These are phyloP conservation scores for Wickerhamiella sorbophila DNA, from an alignment of 805 yeast genomes.

Conservation along the genomic window DNA sequence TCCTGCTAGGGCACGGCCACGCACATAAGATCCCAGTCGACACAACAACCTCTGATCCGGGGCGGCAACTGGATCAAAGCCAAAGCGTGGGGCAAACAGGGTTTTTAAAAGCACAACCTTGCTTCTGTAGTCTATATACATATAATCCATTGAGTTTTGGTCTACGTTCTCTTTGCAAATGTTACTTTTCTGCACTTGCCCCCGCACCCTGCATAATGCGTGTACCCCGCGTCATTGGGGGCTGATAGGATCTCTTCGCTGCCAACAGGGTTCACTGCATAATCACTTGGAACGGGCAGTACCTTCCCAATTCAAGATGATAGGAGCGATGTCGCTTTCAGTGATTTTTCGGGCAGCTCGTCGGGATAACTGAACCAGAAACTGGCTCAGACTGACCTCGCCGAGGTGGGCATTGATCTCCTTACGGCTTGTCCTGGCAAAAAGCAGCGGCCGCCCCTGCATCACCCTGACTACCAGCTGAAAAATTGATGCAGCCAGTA, in stretches of 20 bases:
- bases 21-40: no score
- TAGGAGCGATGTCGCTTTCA: background rate
- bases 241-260: no score
- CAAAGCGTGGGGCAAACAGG: no score
- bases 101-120: no score
- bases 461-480: background rate
- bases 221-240: background rate
- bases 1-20: no score
- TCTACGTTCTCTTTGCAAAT: no score
- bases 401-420: background rate
- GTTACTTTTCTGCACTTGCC: no score
- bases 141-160: no score
- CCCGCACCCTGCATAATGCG: background rate
- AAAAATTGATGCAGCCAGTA: background rate
- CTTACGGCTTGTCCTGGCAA: background rate
- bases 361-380: background rate
- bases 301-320: background rate
- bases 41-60: no score
- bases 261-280: no score
- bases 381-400: background rate
- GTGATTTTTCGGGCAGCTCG: background rate
- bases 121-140: no score
- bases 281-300: background rate
- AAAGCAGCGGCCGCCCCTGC: background rate
- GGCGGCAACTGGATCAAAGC: no score